A percentile compares a stretch with the other conserved stretches of the same genome.
phyloP scores from a whole-genome alignment of 1,284 basidiomycete genomes.

The Blastosporella zonata region DNA sequence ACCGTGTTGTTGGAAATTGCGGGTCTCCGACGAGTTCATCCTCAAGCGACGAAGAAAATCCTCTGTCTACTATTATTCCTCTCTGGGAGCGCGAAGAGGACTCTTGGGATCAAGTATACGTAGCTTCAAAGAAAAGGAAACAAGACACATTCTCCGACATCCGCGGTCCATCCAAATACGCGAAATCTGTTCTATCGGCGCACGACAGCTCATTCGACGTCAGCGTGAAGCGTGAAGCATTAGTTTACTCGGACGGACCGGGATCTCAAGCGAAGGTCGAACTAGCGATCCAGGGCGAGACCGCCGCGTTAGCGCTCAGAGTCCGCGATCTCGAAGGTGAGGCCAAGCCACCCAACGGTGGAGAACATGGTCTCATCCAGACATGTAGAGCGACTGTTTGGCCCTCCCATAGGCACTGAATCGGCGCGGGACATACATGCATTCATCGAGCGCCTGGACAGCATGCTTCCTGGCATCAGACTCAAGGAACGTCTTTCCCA shows the following conservation, averaged over 20 bases:
- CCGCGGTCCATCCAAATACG: constrained; percentile 36
- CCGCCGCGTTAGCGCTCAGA: constrained; percentile 20
- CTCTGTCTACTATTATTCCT: constrained; percentile 19
- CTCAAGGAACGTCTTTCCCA: constrained; percentile 39
- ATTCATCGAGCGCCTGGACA: constrained; percentile 37
- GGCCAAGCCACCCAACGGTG: background rate
- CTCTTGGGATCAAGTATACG: constrained; percentile 12
- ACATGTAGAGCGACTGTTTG: constrained; percentile 36
- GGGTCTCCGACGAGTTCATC: constrained; percentile 1
- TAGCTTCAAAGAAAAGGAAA: constrained; percentile 27
- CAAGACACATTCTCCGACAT: constrained; percentile 38
- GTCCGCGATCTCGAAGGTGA: constrained; percentile 30
- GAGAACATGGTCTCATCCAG: constrained; percentile 11
- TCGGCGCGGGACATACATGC: constrained; percentile 35
- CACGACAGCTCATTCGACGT: constrained; percentile 48
- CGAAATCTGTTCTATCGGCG: constrained; percentile 35
- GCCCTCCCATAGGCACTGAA: constrained; percentile 41
- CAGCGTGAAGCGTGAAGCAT: constrained; percentile 36
- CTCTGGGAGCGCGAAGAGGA: constrained; percentile 20
- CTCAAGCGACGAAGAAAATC: constrained; percentile 16
- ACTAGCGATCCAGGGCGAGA: constrained; percentile 1
- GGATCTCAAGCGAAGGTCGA: constrained; percentile 6
- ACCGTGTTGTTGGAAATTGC: background rate
- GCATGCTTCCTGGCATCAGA: constrained; percentile 43
- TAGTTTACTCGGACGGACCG: constrained; percentile 29